Percentiles rank a stretch among this genome's conserved stretches.
Conservation (phyloP, 805 yeast species). For the Metschnikowia anglica region DNA sequence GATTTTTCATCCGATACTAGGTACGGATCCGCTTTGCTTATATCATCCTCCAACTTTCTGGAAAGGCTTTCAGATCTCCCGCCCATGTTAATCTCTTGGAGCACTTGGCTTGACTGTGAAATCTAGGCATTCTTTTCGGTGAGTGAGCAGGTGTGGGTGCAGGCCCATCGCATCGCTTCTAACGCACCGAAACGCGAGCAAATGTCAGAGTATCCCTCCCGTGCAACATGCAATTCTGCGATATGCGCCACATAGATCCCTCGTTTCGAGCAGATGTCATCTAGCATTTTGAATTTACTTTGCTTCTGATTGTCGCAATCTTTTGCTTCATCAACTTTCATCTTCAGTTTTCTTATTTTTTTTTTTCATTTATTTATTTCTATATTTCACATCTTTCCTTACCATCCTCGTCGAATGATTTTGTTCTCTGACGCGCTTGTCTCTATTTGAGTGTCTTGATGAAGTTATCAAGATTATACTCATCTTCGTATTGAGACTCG, state of each 20-base stretch:
- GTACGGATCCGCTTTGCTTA: conserved; percentile 57
- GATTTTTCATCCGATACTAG: conserved; percentile 74
- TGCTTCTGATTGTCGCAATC: no score
- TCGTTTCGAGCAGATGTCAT: no score
- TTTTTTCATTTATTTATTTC: no score
- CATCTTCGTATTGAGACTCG: conserved; percentile 93
- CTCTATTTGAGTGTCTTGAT: conserved; percentile 67
- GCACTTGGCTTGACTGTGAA: background rate
- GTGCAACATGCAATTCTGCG: background rate
- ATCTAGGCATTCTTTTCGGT: conserved; percentile 2
- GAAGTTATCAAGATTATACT: conserved; percentile 89
- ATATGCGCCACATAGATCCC: background rate
- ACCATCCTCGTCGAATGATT: no score
- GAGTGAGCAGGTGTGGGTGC: conserved; percentile 4
- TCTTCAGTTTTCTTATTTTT: no score
- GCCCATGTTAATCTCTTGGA: conserved; percentile 5
- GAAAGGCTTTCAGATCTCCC: conserved; percentile 11
- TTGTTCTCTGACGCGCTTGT: background rate
- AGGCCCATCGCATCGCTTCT: conserved; percentile 8
- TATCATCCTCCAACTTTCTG: conserved; percentile 48
- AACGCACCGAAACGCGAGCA: conserved; percentile 3
- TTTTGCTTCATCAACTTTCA: no score
- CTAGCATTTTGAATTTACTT: no score
- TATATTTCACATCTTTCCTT: no score
- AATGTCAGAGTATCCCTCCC: background rate